Conservation (phyloP, 1,284 basidiomycete genomes). For the Fistulinella cinereoalba region DNA sequence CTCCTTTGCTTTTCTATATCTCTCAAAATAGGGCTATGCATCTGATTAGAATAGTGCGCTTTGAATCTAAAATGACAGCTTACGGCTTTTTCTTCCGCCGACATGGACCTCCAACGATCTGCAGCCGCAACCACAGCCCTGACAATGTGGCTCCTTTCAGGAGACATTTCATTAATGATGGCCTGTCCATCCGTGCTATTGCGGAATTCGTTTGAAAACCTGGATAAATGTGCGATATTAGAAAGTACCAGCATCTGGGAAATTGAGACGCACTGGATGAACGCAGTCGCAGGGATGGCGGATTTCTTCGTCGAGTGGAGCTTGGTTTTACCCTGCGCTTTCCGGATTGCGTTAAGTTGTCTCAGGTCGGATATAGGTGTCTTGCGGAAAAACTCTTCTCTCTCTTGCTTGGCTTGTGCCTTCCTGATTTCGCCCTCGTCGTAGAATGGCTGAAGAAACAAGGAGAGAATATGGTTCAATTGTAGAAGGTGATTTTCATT, state of each 20-base stretch:
- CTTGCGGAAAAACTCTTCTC: constrained; percentile 25
- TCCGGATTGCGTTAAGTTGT: constrained; percentile 26
- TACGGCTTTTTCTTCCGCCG: constrained; percentile 28
- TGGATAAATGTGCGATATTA: constrained; percentile 5
- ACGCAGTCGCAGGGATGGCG: constrained; percentile 8
- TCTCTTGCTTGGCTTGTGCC: constrained; percentile 15
- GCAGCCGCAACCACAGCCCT: constrained; percentile 14
- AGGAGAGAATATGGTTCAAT: too few species aligned
- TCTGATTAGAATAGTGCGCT: constrained; percentile 1
- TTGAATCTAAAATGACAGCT: neutral
- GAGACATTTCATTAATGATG: constrained; percentile 10
- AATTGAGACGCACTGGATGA: constrained; percentile 20
- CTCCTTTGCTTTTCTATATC: constrained; percentile 14
- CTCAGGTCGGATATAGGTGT: constrained; percentile 12
- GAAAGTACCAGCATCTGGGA: too few species aligned
- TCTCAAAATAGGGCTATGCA: constrained; percentile 25
- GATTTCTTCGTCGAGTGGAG: constrained; percentile 1
- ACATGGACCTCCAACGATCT: constrained; percentile 30
- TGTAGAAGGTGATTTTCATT: too few species aligned
- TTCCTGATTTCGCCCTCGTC: constrained; percentile 24
- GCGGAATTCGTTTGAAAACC: constrained; percentile 29
- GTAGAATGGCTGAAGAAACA: constrained; percentile 22
- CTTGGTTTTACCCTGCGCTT: constrained; percentile 21
- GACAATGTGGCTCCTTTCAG: constrained; percentile 1
- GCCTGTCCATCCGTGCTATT: constrained; percentile 14